A percentile compares a stretch with the other conserved stretches of the same genome.
Conservation (phyloP, 768 basidiomycete species). For the Lepiota venenata region DNA sequence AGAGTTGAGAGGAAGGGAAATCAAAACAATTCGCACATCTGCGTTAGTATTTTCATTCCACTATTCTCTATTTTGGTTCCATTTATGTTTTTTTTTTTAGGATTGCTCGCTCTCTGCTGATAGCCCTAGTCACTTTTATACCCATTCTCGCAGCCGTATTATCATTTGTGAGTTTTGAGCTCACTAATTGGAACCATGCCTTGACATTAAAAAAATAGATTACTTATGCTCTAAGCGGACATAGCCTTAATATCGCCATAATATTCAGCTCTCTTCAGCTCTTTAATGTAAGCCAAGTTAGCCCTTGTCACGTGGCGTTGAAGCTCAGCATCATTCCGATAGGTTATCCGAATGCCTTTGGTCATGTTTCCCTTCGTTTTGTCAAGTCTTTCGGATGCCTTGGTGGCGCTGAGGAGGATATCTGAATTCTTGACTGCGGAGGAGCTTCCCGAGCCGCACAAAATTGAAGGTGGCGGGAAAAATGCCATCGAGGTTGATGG, state of each 20-base stretch:
- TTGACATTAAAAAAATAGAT: constrained; percentile 34
- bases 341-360: constrained; percentile 61
- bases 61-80: neutral
- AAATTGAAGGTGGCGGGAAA: constrained; percentile 33
- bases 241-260: constrained; percentile 47
- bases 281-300: constrained; percentile 42
- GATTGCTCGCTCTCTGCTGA: constrained; percentile 32
- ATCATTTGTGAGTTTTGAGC: constrained; percentile 40
- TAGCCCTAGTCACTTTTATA: constrained; percentile 45
- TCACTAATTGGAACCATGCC: neutral
- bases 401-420: constrained; percentile 49
- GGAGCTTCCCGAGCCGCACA: constrained; percentile 46
- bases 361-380: constrained; percentile 54
- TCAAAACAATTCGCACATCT: constrained; percentile 32
- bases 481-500: constrained; percentile 46
- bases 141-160: constrained; percentile 50
- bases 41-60: constrained; percentile 27
- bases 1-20: constrained; percentile 34
- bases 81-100: constrained; percentile 20
- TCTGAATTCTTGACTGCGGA: constrained; percentile 49
- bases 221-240: constrained; percentile 57
- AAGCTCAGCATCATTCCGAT: neutral
- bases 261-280: constrained; percentile 58
- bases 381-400: constrained; percentile 41
- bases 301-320: neutral